These are phyloP conservation scores for Coleophoma eucalyptorum DNA, from an alignment of 2,329 filamentous ascomycete species.

Conservation along the genomic window DNA sequence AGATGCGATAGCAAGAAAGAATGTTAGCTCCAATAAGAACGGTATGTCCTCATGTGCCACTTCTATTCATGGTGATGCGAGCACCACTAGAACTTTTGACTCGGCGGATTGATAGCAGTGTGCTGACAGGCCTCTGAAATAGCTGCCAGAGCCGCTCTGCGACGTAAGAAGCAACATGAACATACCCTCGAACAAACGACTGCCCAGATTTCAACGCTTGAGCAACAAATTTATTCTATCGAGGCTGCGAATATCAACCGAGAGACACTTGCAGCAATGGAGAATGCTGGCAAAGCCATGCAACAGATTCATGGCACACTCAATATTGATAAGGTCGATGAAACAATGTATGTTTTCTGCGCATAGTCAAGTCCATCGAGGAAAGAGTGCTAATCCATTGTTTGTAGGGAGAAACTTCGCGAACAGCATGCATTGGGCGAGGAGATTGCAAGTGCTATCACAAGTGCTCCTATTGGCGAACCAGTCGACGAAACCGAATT, in stretches of 20 bases:
- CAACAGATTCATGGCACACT: slow-evolving; percentile 86
- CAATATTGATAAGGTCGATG: slow-evolving; percentile 90
- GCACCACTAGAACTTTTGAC: background rate
- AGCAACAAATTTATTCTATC: slow-evolving; percentile 94
- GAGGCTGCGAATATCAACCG: slow-evolving; percentile 98
- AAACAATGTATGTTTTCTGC: slow-evolving; percentile 72
- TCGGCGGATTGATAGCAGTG: background rate
- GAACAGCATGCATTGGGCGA: slow-evolving; percentile 92
- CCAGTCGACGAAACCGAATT: slow-evolving; percentile 81
- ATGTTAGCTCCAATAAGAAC: slow-evolving; percentile 84
- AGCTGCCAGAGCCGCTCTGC: slow-evolving; percentile 88
- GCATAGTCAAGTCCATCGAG: slow-evolving; percentile 5
- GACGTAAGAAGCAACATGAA: slow-evolving; percentile 93
- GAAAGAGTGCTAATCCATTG: slow-evolving; percentile 24
- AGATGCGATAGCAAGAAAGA: slow-evolving; percentile 82
- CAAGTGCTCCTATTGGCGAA: slow-evolving; percentile 62
- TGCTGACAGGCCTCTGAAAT: slow-evolving; percentile 16
- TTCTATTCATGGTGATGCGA: background rate
- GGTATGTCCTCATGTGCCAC: slow-evolving; percentile 51
- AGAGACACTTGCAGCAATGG: slow-evolving; percentile 92
- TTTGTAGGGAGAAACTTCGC: slow-evolving; percentile 74
- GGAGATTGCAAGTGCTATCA: slow-evolving; percentile 86
- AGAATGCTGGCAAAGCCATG: slow-evolving; percentile 87
- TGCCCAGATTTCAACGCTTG: slow-evolving; percentile 85
- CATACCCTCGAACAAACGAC: slow-evolving; percentile 87